phyloP scores from a whole-genome alignment of 1,284 basidiomycete species.

The Wallemia ichthyophaga region DNA sequence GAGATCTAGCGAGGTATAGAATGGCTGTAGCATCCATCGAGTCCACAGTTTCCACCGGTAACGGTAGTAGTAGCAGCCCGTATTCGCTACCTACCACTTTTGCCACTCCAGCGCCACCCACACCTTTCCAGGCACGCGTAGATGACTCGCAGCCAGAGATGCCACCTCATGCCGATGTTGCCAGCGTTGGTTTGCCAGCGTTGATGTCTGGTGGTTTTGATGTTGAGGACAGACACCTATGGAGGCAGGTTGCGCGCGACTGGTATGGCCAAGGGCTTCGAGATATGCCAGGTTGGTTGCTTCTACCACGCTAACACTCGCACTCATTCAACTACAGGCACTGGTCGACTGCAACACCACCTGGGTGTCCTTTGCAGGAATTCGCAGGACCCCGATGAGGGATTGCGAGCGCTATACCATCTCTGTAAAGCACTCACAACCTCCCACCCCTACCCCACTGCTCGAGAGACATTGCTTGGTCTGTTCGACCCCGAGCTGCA shows the following conservation, averaged over 20 bases:
- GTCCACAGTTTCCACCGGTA: slow-evolving; percentile 3
- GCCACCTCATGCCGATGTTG: neutral
- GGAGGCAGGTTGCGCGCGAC: neutral
- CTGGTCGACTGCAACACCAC: neutral
- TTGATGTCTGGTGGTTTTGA: neutral
- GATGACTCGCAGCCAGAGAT: neutral
- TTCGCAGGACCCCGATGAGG: neutral
- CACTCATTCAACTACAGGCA: neutral
- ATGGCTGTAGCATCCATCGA: slow-evolving; percentile 43
- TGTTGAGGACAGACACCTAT: neutral
- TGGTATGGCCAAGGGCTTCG: neutral
- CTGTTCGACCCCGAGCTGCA: slow-evolving; percentile 52
- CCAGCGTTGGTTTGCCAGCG: neutral
- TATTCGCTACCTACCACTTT: neutral
- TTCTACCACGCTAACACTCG: neutral
- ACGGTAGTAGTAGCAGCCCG: neutral
- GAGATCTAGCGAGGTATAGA: slow-evolving; percentile 73
- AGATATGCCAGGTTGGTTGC: neutral
- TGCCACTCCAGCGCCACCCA: neutral
- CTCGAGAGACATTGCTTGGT: slow-evolving; percentile 57
- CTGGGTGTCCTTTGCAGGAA: neutral
- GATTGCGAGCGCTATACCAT: neutral
- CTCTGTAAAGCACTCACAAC: slow-evolving; percentile 28
- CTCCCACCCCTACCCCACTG: slow-evolving; percentile 51
- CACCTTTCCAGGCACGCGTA: neutral